Conservation (phyloP, 257 asterid genomes). For the Jaltomata sinuosa region DNA sequence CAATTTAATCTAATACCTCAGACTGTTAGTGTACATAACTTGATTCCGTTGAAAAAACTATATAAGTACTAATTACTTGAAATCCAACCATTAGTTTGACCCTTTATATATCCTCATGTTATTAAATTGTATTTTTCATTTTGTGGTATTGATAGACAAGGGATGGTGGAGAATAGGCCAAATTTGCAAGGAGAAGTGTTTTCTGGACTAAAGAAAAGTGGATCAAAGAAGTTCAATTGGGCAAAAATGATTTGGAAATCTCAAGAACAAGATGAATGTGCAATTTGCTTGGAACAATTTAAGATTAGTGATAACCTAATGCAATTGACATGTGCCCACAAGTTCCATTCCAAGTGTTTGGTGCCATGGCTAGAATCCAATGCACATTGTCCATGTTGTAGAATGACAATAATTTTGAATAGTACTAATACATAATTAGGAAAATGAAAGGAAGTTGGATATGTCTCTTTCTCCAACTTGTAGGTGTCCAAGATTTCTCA, state of each 20-base stretch:
- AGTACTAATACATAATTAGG: neutral
- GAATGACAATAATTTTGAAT: constrained; percentile 7
- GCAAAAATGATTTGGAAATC: constrained; percentile 48
- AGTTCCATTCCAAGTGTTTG: constrained; percentile 59
- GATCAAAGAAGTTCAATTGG: constrained; percentile 47
- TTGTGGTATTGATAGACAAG: neutral
- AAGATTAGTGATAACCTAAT: constrained; percentile 28
- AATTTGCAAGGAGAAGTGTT: neutral
- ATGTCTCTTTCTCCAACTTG: neutral
- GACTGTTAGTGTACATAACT: neutral
- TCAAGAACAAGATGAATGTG: constrained; percentile 54
- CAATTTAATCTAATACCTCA: too few species aligned
- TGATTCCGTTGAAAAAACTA: neutral
- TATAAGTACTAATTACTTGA: neutral
- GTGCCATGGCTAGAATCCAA: constrained; percentile 63
- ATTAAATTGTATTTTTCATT: neutral
- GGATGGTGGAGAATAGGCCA: neutral
- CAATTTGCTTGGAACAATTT: constrained; percentile 64
- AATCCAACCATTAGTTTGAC: neutral
- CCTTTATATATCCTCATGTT: neutral
- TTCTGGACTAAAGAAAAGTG: constrained; percentile 25
- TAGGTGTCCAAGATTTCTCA: neutral
- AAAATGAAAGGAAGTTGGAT: neutral
- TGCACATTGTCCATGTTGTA: constrained; percentile 70
- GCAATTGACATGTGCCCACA: constrained; percentile 66